Base-by-base conservation (phyloP, 2,329 filamentous ascomycete species). In the Penicillium sp. region DNA sequence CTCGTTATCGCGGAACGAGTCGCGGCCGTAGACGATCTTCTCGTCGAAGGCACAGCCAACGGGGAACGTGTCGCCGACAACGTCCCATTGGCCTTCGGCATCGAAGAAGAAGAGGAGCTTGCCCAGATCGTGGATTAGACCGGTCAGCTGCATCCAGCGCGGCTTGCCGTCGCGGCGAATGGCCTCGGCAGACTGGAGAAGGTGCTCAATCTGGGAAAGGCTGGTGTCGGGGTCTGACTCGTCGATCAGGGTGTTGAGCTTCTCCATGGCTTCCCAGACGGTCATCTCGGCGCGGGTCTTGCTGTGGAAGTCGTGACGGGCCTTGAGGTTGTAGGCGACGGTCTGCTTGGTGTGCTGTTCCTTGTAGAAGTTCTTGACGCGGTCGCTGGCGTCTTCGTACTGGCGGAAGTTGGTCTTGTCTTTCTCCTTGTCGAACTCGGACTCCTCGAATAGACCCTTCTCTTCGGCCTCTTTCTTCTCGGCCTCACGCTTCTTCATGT, bases 181-280 rank as follows among this genome's bases (percentile, higher is more conserved):
- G 14, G 91, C 92, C 76, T 96, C 92, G 51, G 92, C 92, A 18
- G 89, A 87, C 74, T 96, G 92, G 16, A 96, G 84, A 31, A 96
- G 82, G 75, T 96, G 92, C 76, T 95, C 89, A 71, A 96, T 95
- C 78, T 96, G 92, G 29, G 86, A 88, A 60, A 96, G 86, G 46
- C 84, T 85, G 44, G 92, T 96, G 77, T 96, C 91, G 1, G 92
- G 92, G 78, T 96, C 92, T 20, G 88, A 92, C 76, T 95, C 89
- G 76, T 96, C 92, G 73, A 96, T 89, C 50, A 96, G 83, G 0
- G 89, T 91, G 82, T 96, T 90, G 69, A 96, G 87, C 76, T 91
- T 92, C 82, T 95, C 90, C 77, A 96, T 94, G 20, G 92, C 92
- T 73, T 95, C 81, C 92, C 91, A 96, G 72, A 96, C 82, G 60